These are phyloP conservation scores for Arxiozyma heterogenica DNA, from an alignment of 1,139 yeast species.

Conservation along the genomic window DNA sequence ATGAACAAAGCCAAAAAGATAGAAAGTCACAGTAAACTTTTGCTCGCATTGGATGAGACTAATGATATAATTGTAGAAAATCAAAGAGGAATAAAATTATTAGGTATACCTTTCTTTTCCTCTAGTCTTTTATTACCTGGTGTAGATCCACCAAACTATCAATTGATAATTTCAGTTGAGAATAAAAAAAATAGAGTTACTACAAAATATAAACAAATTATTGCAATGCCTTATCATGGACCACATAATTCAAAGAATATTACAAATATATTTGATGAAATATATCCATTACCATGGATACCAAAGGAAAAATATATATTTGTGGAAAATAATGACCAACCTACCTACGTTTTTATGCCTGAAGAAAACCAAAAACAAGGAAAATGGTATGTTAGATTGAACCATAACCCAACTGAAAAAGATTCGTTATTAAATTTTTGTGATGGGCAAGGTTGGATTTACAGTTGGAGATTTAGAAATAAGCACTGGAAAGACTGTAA, in stretches of 20 bases:
- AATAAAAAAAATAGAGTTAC: conserved; percentile 11
- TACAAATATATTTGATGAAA: conserved; percentile 12
- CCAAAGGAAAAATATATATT: neutral
- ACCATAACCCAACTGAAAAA: conserved; percentile 7
- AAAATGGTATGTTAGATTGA: conserved; percentile 57
- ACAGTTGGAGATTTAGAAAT: conserved; percentile 43
- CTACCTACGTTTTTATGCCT: neutral
- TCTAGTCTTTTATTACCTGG: conserved; percentile 35
- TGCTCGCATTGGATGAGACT: neutral
- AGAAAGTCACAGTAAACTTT: neutral
- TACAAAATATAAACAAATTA: neutral
- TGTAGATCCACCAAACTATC: conserved; percentile 42
- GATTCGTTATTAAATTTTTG: conserved; percentile 20
- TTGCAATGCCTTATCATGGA: neutral
- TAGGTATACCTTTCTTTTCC: conserved; percentile 48
- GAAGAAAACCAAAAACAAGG: conserved; percentile 32
- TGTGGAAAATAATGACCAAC: neutral
- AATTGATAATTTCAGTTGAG: conserved; percentile 31
- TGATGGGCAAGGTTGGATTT: conserved; percentile 69
- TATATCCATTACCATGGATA: conserved; percentile 15
- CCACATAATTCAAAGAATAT: conserved; percentile 8
- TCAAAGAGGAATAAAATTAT: conserved; percentile 45
- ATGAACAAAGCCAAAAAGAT: neutral
- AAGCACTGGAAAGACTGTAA: conserved; percentile 53
- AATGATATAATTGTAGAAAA: conserved; percentile 42